Evolutionary conservation across 164 flowering plant genomes (phyloP), one percentile per base, ranked within the genome.

Genomic region (Annona squamosa): DNA sequence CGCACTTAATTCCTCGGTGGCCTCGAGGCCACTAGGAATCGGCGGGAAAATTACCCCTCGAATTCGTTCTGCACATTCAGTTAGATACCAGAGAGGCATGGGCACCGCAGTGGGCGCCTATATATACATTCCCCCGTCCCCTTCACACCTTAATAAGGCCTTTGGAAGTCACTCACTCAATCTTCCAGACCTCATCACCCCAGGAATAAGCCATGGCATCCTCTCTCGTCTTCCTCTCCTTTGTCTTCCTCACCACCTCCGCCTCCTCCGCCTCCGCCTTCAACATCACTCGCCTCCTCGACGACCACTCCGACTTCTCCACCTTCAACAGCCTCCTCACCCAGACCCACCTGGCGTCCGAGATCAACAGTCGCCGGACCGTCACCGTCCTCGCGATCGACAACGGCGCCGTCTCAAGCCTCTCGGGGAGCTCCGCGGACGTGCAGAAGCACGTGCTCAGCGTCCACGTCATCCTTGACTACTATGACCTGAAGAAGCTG

Each of bases 381-480:
- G 84, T 91, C 76, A 26, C 37, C 37, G 37, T 26, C 37, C 37
- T 26, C 37, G 37, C 37, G 37, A 26, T 26, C 37, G 37, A 93
- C 63, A 82, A 91, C 69, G 61, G n/a, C 4, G 80, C 77, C 18
- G 43, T 86, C 0, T 74, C 78, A 1, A 43, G 77, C 0, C 4
- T 89, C 19, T 63, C 88, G 0, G 85, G 82, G 1, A 79, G 61
- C 19, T 71, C 90, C 0, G 1, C 18, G 0, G 85, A 80, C 9
- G 71, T 63, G 3, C 42, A 82, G 4, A 84, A 82, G 74, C 75
- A 65, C 57, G 80, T 88, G 59, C 46, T 91, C 74, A 79, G 84
- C 70, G 69, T 77, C 18, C 97, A 93, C 62, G 92, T 90, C 0
- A 52, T 91, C 3, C 87, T 89, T 1, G 95, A 90, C 70, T 93